Evolutionary conservation across 768 basidiomycete species (phyloP).

Genomic region (Leccinellum luteum): DNA sequence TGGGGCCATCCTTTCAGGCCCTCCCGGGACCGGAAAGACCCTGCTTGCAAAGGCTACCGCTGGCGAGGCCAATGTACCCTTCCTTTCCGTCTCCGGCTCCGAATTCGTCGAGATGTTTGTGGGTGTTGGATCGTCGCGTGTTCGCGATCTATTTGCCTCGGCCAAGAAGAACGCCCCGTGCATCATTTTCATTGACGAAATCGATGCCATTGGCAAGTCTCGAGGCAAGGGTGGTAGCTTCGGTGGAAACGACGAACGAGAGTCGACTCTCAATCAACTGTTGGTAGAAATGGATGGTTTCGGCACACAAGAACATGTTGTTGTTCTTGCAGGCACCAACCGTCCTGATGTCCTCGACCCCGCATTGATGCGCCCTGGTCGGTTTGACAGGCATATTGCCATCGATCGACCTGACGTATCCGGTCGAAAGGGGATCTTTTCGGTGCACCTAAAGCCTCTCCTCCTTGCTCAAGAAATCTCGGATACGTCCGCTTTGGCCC

Average conservation of each 20-base stretch:
- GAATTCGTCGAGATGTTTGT: constrained; percentile 99
- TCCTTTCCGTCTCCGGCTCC: constrained; percentile 97
- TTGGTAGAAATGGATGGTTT: constrained; percentile 99
- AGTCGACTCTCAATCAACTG: constrained; percentile 95
- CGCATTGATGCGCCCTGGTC: constrained; percentile 94
- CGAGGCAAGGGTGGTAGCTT: constrained; percentile 75
- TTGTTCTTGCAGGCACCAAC: constrained; percentile 96
- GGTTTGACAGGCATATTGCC: constrained; percentile 94
- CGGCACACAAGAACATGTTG: constrained; percentile 94
- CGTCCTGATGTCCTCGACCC: constrained; percentile 94
- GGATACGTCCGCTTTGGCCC: constrained; percentile 61
- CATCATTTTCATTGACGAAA: constrained; percentile 99
- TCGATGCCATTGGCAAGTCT: constrained; percentile 97
- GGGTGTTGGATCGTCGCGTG: constrained; percentile 95
- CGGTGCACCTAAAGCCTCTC: constrained; percentile 86
- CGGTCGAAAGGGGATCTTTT: constrained; percentile 91
- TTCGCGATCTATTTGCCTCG: constrained; percentile 94
- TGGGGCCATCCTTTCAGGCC: constrained; percentile 91
- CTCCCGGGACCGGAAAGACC: constrained; percentile 98
- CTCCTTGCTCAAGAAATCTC: constrained; percentile 57
- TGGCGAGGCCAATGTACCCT: constrained; percentile 95
- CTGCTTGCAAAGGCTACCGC: constrained; percentile 97
- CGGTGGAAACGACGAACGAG: constrained; percentile 96
- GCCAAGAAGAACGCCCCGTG: constrained; percentile 98
- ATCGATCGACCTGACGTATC: constrained; percentile 95